A percentile compares a stretch with the other conserved stretches of the same genome.
These are phyloP conservation scores for Anthoceros angustus DNA, from an alignment of 225 moss, liverwort and hornwort genomes.

Conservation along the genomic window DNA sequence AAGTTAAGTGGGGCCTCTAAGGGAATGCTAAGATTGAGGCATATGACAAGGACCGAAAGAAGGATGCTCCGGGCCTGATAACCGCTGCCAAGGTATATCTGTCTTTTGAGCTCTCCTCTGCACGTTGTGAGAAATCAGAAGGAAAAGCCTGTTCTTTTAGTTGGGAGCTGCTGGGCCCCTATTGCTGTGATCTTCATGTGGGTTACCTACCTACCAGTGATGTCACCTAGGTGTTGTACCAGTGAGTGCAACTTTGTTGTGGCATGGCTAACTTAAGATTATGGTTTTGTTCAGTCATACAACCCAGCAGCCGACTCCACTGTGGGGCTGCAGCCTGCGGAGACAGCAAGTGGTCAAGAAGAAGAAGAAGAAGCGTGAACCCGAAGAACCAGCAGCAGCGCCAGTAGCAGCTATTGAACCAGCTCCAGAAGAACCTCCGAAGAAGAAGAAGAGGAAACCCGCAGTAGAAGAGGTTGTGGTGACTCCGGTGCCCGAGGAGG, in stretches of 20 bases:
- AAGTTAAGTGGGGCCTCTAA: conserved; percentile 35
- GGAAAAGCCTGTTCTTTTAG: background rate
- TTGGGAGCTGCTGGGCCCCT: too few species aligned
- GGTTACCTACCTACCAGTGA: too few species aligned
- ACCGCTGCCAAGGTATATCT: conserved; percentile 31
- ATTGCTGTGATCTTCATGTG: too few species aligned
- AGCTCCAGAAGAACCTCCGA: conserved; percentile 1
- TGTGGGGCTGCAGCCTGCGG: conserved; percentile 7
- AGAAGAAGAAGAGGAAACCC: conserved; percentile 14
- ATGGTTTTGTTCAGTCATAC: conserved; percentile 23
- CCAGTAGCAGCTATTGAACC: conserved; percentile 17
- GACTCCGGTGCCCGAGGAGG: background rate
- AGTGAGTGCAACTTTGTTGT: background rate
- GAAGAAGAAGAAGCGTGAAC: conserved; percentile 4
- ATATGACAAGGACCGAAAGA: conserved; percentile 59
- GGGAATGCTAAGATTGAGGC: conserved; percentile 37
- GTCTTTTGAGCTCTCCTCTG: background rate
- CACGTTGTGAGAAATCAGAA: background rate
- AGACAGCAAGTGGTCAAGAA: background rate
- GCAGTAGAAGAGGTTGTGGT: conserved; percentile 14
- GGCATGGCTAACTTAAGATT: background rate
- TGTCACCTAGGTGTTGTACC: background rate
- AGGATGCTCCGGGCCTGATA: conserved; percentile 29
- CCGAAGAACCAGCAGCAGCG: background rate
- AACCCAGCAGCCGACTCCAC: conserved; percentile 60